Evolutionary conservation across 2,329 filamentous ascomycete species (phyloP).

Genomic region (Phialophora macrospora): DNA sequence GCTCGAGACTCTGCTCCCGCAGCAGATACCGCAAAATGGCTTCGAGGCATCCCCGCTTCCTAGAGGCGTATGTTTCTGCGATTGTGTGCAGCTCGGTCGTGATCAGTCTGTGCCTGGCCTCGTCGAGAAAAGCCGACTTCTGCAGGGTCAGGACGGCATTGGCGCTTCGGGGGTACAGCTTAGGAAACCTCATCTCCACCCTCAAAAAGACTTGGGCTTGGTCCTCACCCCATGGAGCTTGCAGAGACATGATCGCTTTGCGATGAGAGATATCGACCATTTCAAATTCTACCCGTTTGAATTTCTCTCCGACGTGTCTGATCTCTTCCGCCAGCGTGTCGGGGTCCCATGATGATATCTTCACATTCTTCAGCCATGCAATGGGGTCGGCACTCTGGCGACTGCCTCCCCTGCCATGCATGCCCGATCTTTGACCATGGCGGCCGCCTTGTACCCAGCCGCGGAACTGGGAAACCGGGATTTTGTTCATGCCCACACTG

Average conservation of each 20-base stretch:
- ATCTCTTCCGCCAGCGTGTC: slow-evolving; percentile 66
- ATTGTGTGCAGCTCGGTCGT: slow-evolving; percentile 60
- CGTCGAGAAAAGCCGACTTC: slow-evolving; percentile 61
- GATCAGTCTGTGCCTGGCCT: slow-evolving; percentile 56
- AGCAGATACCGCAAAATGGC: slow-evolving; percentile 65
- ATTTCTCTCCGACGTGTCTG: slow-evolving; percentile 64
- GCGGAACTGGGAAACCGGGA: slow-evolving; percentile 55
- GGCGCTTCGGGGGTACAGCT: slow-evolving; percentile 58
- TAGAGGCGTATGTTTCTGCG: slow-evolving; percentile 58
- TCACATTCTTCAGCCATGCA: slow-evolving; percentile 69
- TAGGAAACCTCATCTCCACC: slow-evolving; percentile 63
- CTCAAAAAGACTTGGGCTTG: slow-evolving; percentile 60
- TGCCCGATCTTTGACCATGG: slow-evolving; percentile 54
- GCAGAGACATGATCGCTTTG: slow-evolving; percentile 61
- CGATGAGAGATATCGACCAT: slow-evolving; percentile 61
- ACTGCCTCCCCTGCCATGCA: slow-evolving; percentile 54
- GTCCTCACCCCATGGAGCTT: slow-evolving; percentile 64
- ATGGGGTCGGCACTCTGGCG: slow-evolving; percentile 63
- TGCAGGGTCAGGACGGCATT: slow-evolving; percentile 60
- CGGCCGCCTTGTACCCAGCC: slow-evolving; percentile 52
- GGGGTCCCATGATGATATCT: slow-evolving; percentile 60
- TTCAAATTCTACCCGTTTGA: slow-evolving; percentile 65
- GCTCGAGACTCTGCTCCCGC: slow-evolving; percentile 63
- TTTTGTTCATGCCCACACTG: slow-evolving; percentile 55
- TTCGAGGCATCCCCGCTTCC: slow-evolving; percentile 63